Conservation (phyloP, 192 early-diverging fungal genomes). For the Allomyces macrogynus region DNA sequence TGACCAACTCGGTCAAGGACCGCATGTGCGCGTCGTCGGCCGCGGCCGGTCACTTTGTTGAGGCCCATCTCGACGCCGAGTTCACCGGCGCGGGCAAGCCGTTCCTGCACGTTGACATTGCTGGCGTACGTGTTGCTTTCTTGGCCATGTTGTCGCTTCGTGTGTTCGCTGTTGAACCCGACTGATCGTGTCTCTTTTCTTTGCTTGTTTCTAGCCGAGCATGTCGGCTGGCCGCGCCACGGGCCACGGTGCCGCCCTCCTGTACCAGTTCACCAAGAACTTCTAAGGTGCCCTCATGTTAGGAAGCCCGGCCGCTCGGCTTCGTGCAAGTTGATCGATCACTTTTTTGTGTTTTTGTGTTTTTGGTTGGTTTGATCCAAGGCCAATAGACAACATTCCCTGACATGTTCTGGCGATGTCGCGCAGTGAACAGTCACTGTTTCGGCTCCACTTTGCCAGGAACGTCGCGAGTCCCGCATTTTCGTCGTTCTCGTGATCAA, state of each 20-base stretch:
- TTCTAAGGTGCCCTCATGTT: neutral
- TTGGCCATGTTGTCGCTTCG: too few relatives aligned
- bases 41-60: conserved; percentile 28
- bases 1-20: conserved; percentile 24
- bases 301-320: neutral
- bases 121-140: neutral
- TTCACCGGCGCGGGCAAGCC: neutral
- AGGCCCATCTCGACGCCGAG: conserved; percentile 13
- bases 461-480: too few relatives aligned
- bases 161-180: too few relatives aligned
- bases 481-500: too few relatives aligned
- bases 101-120: neutral
- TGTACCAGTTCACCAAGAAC: neutral
- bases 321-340: neutral
- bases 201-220: too few relatives aligned
- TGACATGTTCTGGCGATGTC: too few relatives aligned
- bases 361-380: neutral
- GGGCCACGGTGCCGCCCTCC: neutral
- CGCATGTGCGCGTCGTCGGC: conserved; percentile 21
- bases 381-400: neutral
- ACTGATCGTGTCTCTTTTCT: too few relatives aligned
- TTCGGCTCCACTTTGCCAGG: too few relatives aligned
- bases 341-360: neutral
- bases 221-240: neutral
- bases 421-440: too few relatives aligned